Evolutionary conservation across 805 yeast genomes (phyloP).

Genomic region (Teunomyces atbi): DNA sequence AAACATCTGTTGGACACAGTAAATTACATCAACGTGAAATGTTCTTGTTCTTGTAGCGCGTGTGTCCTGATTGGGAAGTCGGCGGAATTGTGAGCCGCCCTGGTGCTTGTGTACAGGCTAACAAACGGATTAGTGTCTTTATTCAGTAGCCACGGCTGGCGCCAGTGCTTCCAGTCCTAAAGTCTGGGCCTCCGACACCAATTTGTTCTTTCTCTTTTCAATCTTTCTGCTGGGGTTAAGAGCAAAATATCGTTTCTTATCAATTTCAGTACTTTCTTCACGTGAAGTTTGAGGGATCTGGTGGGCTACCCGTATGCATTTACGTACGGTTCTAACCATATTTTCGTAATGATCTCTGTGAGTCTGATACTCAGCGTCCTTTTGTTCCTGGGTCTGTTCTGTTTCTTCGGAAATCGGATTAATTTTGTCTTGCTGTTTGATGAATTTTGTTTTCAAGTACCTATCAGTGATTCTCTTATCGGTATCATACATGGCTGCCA

Average conservation of each 20-base stretch:
- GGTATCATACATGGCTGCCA: constrained; percentile 73
- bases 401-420: constrained; percentile 3
- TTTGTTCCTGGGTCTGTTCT: constrained; percentile 13
- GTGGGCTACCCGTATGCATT: constrained; percentile 50
- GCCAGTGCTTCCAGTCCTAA: not conserved
- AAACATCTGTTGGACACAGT: not conserved
- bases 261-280: constrained; percentile 62
- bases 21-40: not conserved
- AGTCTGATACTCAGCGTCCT: constrained; percentile 9
- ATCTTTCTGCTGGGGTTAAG: constrained; percentile 55
- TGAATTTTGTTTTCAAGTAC: constrained; percentile 65
- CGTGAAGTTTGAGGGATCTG: constrained; percentile 46
- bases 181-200: constrained; percentile 6
- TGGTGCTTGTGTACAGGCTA: not conserved
- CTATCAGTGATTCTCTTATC: constrained; percentile 63
- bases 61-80: not conserved
- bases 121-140: too few relatives aligned
- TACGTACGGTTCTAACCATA: constrained; percentile 43
- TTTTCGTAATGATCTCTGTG: constrained; percentile 38
- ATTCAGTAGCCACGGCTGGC: not conserved
- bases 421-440: constrained; percentile 8
- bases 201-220: constrained; percentile 41
- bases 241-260: constrained; percentile 61
- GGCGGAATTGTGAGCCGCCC: not conserved
- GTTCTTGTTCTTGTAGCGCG: not conserved